Conservation (phyloP, 345 rosid species). For the Clausena lansium region DNA sequence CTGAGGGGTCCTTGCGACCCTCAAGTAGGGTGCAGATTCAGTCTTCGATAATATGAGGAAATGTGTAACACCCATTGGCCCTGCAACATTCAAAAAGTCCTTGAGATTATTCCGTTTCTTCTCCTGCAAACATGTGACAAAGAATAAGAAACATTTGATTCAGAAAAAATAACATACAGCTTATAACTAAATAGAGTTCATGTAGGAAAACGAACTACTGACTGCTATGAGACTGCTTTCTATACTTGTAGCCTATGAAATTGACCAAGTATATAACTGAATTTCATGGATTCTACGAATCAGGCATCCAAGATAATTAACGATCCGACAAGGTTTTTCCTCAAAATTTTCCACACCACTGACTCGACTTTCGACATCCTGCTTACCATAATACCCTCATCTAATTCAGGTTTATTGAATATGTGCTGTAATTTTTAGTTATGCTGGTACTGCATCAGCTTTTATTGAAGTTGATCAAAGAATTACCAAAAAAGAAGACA, state of each 20-base stretch:
- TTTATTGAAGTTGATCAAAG: no score
- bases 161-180: background rate
- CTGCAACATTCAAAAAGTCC: constrained; percentile 84
- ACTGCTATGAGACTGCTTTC: background rate
- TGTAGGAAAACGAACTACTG: background rate
- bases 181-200: background rate
- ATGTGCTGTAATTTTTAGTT: background rate
- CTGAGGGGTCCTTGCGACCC: constrained; percentile 92
- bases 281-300: background rate
- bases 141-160: constrained; percentile 6
- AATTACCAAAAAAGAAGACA: background rate
- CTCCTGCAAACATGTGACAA: constrained; percentile 52
- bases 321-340: background rate
- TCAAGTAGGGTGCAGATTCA: constrained; percentile 55
- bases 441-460: background rate
- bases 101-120: constrained; percentile 77
- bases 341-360: background rate
- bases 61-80: constrained; percentile 96
- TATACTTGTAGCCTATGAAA: background rate
- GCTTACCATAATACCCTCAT: background rate
- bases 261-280: background rate
- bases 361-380: background rate
- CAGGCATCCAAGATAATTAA: background rate
- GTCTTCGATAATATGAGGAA: constrained; percentile 83
- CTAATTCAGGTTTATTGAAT: background rate